These are phyloP conservation scores for Tetraselmis striata DNA, from an alignment of 139 green algal species.

Conservation along the genomic window DNA sequence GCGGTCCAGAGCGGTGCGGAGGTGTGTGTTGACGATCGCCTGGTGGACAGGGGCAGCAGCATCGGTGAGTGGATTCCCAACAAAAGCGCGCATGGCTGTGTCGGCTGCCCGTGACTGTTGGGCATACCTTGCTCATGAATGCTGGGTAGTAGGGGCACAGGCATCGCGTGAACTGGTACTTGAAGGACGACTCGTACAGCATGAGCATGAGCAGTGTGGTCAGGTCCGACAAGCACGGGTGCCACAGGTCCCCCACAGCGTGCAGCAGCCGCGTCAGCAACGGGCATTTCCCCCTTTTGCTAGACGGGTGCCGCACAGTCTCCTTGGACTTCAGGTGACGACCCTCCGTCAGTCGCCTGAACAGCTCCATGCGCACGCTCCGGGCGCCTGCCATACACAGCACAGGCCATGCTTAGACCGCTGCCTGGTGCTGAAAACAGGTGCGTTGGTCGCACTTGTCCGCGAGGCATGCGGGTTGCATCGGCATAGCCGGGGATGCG, in stretches of 20 bases:
- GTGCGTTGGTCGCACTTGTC: no score
- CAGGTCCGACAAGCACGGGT: conserved; percentile 10
- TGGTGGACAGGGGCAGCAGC: no score
- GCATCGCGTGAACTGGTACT: conserved; percentile 21
- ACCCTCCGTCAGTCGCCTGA: conserved; percentile 10
- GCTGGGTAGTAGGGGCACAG: neutral
- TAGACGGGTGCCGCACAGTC: conserved; percentile 1
- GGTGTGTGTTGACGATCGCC: neutral
- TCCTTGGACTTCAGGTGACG: neutral
- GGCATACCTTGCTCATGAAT: neutral
- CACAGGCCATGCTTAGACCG: no score
- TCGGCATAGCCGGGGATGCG: no score
- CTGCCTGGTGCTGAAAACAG: no score
- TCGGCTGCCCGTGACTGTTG: no score
- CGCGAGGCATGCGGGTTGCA: no score
- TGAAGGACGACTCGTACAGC: conserved; percentile 46
- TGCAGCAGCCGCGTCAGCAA: conserved; percentile 22
- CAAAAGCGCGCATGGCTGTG: no score
- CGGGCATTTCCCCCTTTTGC: conserved; percentile 11
- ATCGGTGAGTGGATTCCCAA: no score
- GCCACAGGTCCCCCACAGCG: conserved; percentile 7
- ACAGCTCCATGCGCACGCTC: conserved; percentile 29
- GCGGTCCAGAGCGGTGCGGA: conserved; percentile 34
- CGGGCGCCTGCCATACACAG: conserved; percentile 7
- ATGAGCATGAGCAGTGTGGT: conserved; percentile 48